Percentiles rank a stretch among this genome's conserved stretches.
Conservation (phyloP, 2,329 filamentous ascomycete species). For the Ceratocystiopsis sp. region DNA sequence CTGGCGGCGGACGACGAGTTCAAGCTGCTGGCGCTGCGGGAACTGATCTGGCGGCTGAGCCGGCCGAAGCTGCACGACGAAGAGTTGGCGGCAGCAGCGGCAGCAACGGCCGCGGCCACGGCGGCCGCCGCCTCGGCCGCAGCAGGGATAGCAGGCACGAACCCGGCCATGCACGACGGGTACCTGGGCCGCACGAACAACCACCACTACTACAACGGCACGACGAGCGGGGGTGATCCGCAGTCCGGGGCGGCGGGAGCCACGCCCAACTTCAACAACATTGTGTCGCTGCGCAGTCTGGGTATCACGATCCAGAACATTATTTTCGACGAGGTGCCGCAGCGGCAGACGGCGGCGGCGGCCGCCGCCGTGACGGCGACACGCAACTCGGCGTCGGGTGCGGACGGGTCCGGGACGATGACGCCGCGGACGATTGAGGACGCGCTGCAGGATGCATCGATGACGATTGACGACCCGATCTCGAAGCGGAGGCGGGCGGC, state of each 20-base stretch:
- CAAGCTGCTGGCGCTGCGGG: constrained; percentile 69
- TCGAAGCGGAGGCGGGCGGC: constrained; percentile 35
- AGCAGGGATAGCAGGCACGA: background rate
- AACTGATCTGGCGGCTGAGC: constrained; percentile 81
- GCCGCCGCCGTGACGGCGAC: constrained; percentile 11
- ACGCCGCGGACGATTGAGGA: constrained; percentile 62
- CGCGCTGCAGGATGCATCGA: constrained; percentile 79
- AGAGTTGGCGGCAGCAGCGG: constrained; percentile 7
- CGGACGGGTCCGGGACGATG: background rate
- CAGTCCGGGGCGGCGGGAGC: constrained; percentile 1
- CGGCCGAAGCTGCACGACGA: constrained; percentile 47
- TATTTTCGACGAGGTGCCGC: constrained; percentile 67
- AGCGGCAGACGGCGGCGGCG: constrained; percentile 23
- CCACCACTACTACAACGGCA: background rate
- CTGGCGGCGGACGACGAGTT: constrained; percentile 71
- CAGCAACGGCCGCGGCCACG: constrained; percentile 3
- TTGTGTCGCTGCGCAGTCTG: constrained; percentile 59
- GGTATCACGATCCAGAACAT: constrained; percentile 75
- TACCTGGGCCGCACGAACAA: background rate
- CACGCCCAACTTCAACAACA: constrained; percentile 39
- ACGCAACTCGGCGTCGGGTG: too few relatives aligned
- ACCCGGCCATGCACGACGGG: background rate
- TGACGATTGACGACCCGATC: constrained; percentile 58
- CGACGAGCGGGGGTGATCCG: too few relatives aligned
- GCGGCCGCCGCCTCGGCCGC: constrained; percentile 13